These are phyloP conservation scores for Calonectria pseudoturangicola DNA, from an alignment of 2,329 filamentous ascomycete species.

Conservation along the genomic window DNA sequence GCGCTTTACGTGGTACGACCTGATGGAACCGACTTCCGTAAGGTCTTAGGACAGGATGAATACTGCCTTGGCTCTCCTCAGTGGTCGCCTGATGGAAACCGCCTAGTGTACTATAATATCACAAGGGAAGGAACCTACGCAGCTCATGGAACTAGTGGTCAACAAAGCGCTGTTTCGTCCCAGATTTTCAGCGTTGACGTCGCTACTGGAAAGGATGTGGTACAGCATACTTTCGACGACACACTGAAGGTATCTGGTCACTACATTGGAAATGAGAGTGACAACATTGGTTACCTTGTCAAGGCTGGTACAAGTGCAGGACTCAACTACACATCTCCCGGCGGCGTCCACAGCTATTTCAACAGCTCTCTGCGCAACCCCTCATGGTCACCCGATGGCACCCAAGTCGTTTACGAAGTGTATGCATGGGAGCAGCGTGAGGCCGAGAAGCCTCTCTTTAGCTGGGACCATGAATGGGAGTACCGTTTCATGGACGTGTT, in stretches of 20 bases:
- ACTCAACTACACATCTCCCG: slow-evolving; percentile 27
- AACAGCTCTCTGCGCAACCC: slow-evolving; percentile 31
- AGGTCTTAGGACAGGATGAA: slow-evolving; percentile 16
- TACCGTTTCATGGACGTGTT: slow-evolving; percentile 37
- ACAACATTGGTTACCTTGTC: slow-evolving; percentile 31
- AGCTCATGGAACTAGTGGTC: slow-evolving; percentile 22
- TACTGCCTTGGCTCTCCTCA: slow-evolving; percentile 33
- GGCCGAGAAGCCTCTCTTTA: slow-evolving; percentile 32
- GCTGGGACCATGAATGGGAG: slow-evolving; percentile 34
- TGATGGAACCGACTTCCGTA: slow-evolving; percentile 26
- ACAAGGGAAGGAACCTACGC: slow-evolving; percentile 30
- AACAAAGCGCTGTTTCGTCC: slow-evolving; percentile 20
- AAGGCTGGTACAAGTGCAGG: slow-evolving; percentile 22
- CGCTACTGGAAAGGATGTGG: slow-evolving; percentile 5
- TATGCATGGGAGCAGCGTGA: slow-evolving; percentile 33
- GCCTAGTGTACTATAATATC: slow-evolving; percentile 32
- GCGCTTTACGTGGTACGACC: slow-evolving; percentile 30
- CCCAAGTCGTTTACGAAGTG: slow-evolving; percentile 29
- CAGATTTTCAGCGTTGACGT: slow-evolving; percentile 37
- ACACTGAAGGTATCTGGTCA: slow-evolving; percentile 27
- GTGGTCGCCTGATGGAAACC: slow-evolving; percentile 29
- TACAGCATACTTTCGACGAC: slow-evolving; percentile 32
- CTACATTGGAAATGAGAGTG: slow-evolving; percentile 18
- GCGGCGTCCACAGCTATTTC: slow-evolving; percentile 3
- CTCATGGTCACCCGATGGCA: slow-evolving; percentile 29